A percentile compares a stretch with the other conserved stretches of the same genome.
phyloP scores from a whole-genome alignment of 75 land plant species.

The Cupressus sempervirens region DNA sequence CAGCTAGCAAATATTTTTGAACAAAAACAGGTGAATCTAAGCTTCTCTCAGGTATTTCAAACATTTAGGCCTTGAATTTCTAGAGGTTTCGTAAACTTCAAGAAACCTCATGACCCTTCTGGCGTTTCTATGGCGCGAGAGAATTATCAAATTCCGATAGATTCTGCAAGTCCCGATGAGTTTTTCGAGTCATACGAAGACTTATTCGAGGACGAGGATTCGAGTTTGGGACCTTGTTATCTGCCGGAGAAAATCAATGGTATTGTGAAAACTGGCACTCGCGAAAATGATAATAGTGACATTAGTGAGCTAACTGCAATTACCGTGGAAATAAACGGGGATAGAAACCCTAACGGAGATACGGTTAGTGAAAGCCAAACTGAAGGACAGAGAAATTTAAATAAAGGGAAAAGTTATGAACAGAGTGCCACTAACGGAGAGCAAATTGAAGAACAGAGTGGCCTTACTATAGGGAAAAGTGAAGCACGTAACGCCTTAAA shows the following conservation, averaged over 20 bases:
- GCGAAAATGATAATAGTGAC: background rate
- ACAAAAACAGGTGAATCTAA: background rate
- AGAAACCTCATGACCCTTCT: background rate
- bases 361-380: background rate
- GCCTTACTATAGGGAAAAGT: background rate
- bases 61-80: background rate
- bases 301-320: background rate
- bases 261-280: background rate
- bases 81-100: background rate
- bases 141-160: background rate
- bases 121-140: conserved; percentile 4
- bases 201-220: conserved; percentile 8
- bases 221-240: conserved; percentile 4
- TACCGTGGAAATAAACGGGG: background rate
- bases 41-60: background rate
- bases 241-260: background rate
- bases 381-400: background rate
- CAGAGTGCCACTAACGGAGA: background rate
- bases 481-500: background rate
- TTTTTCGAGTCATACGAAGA: conserved; percentile 10
- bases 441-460: background rate
- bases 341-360: background rate
- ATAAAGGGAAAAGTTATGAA: background rate
- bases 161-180: conserved; percentile 3
- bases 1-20: background rate